These are phyloP conservation scores for Trypanosomatidae sp. DNA, from an alignment of 208 protist species.

Conservation along the genomic window DNA sequence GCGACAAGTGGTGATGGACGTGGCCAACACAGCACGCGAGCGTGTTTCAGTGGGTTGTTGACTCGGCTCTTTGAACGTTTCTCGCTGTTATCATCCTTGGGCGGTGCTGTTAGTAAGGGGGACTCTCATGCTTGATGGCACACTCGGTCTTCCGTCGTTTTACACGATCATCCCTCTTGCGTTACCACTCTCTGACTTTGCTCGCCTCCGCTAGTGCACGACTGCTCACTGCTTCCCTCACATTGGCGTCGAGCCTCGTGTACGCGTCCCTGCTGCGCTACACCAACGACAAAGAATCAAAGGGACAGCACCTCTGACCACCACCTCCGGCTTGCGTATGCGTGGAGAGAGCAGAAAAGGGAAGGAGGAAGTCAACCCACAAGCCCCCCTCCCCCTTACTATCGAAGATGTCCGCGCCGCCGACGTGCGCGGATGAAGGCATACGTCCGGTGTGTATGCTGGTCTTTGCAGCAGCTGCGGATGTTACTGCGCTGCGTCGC, in stretches of 20 bases:
- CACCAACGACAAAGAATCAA: neutral
- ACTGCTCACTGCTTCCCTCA: neutral
- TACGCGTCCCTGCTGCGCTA: neutral
- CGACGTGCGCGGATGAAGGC: neutral
- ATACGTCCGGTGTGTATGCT: constrained; percentile 9
- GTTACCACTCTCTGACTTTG: neutral
- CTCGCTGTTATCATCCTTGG: neutral
- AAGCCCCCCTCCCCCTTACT: neutral
- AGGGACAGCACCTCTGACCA: neutral
- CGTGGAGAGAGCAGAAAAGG: neutral
- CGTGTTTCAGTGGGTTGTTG: neutral
- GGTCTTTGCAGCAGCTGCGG: constrained; percentile 8
- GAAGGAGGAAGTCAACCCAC: neutral
- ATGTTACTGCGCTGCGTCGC: constrained; percentile 3
- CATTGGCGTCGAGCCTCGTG: neutral
- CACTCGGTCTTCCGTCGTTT: neutral
- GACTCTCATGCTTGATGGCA: neutral
- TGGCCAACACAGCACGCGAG: neutral
- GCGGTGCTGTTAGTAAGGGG: neutral
- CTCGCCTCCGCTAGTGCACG: neutral
- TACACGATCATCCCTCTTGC: neutral
- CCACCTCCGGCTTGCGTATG: neutral
- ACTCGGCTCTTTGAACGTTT: neutral
- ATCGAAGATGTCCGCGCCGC: neutral
- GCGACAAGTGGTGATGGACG: neutral